phyloP scores from a whole-genome alignment of 371 early-diverging fungal species.

The Phascolomyces articulosus region DNA sequence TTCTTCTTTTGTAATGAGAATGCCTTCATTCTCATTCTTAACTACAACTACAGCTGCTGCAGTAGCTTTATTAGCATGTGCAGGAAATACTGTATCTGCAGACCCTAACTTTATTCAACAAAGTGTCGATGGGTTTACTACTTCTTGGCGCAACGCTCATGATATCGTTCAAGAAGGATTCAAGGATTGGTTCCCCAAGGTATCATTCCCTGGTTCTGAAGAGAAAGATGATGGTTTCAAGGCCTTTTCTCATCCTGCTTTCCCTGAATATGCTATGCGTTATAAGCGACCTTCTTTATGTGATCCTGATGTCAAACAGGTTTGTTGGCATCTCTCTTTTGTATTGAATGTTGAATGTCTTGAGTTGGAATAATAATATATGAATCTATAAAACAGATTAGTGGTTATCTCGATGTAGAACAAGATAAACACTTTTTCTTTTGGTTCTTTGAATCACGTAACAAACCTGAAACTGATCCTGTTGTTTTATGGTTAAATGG shows the following conservation, averaged over 20 bases:
- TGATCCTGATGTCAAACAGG: slow-evolving; percentile 76
- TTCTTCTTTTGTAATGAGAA: neutral
- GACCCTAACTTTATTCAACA: slow-evolving; percentile 24
- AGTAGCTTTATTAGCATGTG: slow-evolving; percentile 6
- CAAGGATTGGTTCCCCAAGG: slow-evolving; percentile 8
- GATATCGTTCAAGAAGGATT: slow-evolving; percentile 24
- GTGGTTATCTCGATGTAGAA: slow-evolving; percentile 68
- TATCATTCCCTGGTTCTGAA: neutral
- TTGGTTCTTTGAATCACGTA: slow-evolving; percentile 90
- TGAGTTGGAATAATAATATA: too few species aligned
- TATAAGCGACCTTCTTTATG: slow-evolving; percentile 68
- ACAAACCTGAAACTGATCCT: slow-evolving; percentile 73
- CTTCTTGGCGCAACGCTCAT: slow-evolving; percentile 33
- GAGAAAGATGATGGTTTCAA: slow-evolving; percentile 8
- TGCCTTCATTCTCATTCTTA: neutral
- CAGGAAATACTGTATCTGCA: neutral
- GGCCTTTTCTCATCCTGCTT: slow-evolving; percentile 55
- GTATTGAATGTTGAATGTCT: too few species aligned
- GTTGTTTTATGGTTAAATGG: slow-evolving; percentile 85
- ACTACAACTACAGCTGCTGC: slow-evolving; percentile 5
- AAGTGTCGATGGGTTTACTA: slow-evolving; percentile 23
- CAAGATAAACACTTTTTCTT: slow-evolving; percentile 78
- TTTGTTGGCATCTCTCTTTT: too few species aligned
- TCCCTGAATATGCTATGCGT: slow-evolving; percentile 76
- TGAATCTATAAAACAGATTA: slow-evolving; percentile 16